phyloP scores from a whole-genome alignment of 2,329 filamentous ascomycete species.

The Hymenoscyphus occultus region DNA sequence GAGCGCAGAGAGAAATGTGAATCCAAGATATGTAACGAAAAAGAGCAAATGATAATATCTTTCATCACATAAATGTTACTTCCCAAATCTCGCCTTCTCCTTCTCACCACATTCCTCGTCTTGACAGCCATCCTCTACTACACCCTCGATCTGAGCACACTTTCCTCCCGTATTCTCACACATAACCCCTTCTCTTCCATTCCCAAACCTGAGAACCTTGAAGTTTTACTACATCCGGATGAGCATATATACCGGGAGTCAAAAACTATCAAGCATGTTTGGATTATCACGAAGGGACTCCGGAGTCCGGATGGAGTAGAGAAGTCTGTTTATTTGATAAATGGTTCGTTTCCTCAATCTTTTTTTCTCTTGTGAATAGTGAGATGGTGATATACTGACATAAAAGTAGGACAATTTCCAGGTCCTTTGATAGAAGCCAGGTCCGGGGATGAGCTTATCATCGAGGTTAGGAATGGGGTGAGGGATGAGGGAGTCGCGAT shows the following conservation, averaged over 20 bases:
- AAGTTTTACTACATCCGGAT: conserved; percentile 39
- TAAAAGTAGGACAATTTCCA: conserved; percentile 22
- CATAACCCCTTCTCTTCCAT: no score
- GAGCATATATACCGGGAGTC: conserved; percentile 40
- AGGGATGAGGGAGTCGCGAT: conserved; percentile 33
- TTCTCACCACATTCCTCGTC: conserved; percentile 7
- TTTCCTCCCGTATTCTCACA: neutral
- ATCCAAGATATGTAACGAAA: neutral
- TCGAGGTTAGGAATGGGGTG: conserved; percentile 42
- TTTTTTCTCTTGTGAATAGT: neutral
- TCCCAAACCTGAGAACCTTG: neutral
- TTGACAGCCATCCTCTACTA: conserved; percentile 5
- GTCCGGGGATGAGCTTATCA: conserved; percentile 42
- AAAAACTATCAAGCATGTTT: conserved; percentile 36
- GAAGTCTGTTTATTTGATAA: conserved; percentile 48
- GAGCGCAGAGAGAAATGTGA: neutral
- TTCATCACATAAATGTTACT: conserved; percentile 12
- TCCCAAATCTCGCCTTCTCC: conserved; percentile 4
- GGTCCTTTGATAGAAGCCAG: conserved; percentile 45
- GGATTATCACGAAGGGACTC: conserved; percentile 40
- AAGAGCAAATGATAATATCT: neutral
- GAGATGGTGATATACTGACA: neutral
- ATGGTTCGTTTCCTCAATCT: conserved; percentile 37
- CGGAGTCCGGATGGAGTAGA: conserved; percentile 46
- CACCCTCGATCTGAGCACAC: conserved; percentile 1